Base-by-base conservation (phyloP, 1,284 basidiomycete genomes). In the Leccinum holopus region DNA sequence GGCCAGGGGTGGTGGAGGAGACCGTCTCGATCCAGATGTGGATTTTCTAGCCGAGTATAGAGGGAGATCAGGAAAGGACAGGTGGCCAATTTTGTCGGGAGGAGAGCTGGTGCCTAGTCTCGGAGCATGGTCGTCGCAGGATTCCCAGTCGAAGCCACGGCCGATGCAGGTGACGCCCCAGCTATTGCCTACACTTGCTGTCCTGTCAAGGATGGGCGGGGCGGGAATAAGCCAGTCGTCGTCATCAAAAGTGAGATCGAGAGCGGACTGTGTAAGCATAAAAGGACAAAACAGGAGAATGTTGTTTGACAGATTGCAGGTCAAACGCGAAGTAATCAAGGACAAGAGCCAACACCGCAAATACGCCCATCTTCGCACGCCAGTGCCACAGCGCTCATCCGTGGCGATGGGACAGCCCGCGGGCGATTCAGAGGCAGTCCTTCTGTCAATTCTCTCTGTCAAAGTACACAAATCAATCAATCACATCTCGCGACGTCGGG, bases 151-250 rank as follows among this genome's bases (percentile, higher is more conserved):
- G 72, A 91, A 91, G n/a, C 91, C 91, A 58, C 89, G 83, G 21
- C 91, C 91, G 55, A 92, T 86, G 39, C 85, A 90, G 9, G 90
- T 92, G 66, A 93, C 90, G 5, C 87, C 87, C 87, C 89, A 93
- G 74, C 90, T 92, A 63, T 83, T 84, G 32, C 86, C 84, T 53
- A 88, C 84, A 67, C 87, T 89, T 41, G 87, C 81, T 6, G 86
- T 78, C 61, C 83, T 80, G 76, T 86, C 85, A 25, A 88, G 79
- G 68, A 78, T 79, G 25, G 82, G 76, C n/a, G 82, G 76, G 28
- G 76, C 64, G 68, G 78, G 72, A 70, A 79, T 66, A 76, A 82
- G 67, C 85, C 78, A 80, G 74, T 83, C 87, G 66, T 88, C 87
- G 67, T 88, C 87, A 70, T 85, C 85, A 75, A 87, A 88, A 61